Evolutionary conservation across 116 monocot genomes (phyloP).

Genomic region (Trichopus zeylanicus): DNA sequence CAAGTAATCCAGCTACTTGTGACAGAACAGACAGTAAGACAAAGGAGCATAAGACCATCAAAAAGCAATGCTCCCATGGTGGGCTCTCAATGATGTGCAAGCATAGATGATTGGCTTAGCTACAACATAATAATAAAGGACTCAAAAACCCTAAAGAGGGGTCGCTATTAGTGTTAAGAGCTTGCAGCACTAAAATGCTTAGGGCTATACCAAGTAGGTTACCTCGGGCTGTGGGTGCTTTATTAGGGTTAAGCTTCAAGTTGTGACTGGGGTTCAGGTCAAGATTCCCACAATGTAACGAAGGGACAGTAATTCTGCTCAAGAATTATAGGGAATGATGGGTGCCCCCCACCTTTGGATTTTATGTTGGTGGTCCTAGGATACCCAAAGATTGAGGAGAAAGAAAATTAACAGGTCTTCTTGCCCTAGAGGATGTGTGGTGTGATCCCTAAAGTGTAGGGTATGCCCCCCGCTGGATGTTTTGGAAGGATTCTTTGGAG

Average conservation of each 20-base stretch:
- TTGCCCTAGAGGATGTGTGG: background rate
- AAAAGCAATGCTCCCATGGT: slow-evolving; percentile 19
- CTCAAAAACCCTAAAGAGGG: background rate
- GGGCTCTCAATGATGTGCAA: slow-evolving; percentile 46
- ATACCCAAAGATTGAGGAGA: slow-evolving; percentile 1
- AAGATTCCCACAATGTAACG: background rate
- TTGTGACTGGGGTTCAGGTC: background rate
- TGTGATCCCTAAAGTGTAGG: background rate
- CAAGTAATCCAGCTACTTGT: slow-evolving; percentile 2
- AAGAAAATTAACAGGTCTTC: too few species aligned
- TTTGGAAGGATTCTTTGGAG: background rate
- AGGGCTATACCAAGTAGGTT: background rate
- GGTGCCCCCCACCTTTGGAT: background rate
- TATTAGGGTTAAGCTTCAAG: too few species aligned
- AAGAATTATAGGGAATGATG: slow-evolving; percentile 1
- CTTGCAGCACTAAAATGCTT: background rate
- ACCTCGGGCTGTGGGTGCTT: background rate
- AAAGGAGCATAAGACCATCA: slow-evolving; percentile 22
- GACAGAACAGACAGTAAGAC: slow-evolving; percentile 9
- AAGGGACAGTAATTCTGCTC: background rate
- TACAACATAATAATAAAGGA: slow-evolving; percentile 26
- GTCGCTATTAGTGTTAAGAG: background rate
- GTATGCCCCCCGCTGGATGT: background rate
- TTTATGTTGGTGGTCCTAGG: background rate
- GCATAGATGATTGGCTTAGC: slow-evolving; percentile 38